Evolutionary conservation across 2,329 filamentous ascomycete genomes (phyloP), one percentile per base, ranked within the genome.

Genomic region (Cytospora piceae): DNA sequence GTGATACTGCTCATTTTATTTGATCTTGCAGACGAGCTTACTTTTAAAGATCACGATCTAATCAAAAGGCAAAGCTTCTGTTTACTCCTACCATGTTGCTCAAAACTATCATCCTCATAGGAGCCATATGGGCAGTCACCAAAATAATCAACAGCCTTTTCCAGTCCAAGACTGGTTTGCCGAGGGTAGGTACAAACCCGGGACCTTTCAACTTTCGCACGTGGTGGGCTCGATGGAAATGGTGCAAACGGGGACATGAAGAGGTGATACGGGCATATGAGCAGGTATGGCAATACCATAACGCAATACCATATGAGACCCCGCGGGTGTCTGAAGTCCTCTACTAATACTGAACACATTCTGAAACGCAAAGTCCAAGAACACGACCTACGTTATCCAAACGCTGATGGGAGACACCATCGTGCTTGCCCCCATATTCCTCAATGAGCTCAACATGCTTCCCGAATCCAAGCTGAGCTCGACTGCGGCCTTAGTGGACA

Each of bases 401-500:
- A 49, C 46, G 11, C 0, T 49, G 46, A 49, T 49, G 46, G 46
- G 46, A 9, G 46, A 49, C 4, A 49, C 46, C n/a, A 14, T 49
- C 5, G n/a, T 49, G 7, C 46, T 49, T 14, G 8, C 1, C 1
- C 46, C 46, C 4, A 5, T 24, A n/a, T 49, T 49, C 46, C 46
- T 49, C 11, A 24, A 14, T 49, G 46, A 49, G 12, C 46, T 49
- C 46, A 49, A 49, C n/a, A 49, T 49, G 46, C 46, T 49, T 49
- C 46, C 46, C n/a, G 46, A 49, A 24, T 49, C 46, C 11, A 49
- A 49, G 46, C 11, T 49, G 46, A 49, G n/a, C 46, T 49, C 46
- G n/a, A 49, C 46, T 14, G 46, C 46, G 46, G 46, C 22, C 46
- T 49, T 49, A 14, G 46, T 49, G n/a, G 46, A 49, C n/a, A 49